Evolutionary conservation across 169 alveolate genomes (phyloP), one percentile per base, ranked within the genome.

Genomic region (Fabrea salina): DNA sequence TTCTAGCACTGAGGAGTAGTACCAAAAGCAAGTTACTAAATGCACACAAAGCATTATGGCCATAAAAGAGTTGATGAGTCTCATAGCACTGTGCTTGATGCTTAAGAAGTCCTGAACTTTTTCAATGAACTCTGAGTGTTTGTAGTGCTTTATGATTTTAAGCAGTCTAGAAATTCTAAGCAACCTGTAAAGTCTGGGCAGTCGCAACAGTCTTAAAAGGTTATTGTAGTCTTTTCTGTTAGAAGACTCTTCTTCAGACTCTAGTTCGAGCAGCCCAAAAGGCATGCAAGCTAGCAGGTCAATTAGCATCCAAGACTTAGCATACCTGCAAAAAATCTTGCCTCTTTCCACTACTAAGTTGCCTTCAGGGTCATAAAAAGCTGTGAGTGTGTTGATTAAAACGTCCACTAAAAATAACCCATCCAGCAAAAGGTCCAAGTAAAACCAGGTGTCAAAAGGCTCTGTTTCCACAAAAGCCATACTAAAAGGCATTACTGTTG

Each of bases 161-260:
- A 85, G 30, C 4, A 89, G n/a, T 57, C 87, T 80, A 0, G 88
- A 75, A 4, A 91, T 53, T 77, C 80, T 86, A 13, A 88, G 41
- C 16, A 91, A 57, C 25, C 88, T 75, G 58, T 86, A 91, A 3
- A 86, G 76, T 47, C 89, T 84, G 27, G 91, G 92, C 0, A 86
- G 66, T 22, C 88, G 59, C 13, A 78, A 49, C 11, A 86, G 43
- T 58, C 91, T 86, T 0, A 87, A 35, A 5, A 88, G 19, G 53
- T 86, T 86, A 22, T 74, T 74, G 37, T 50, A 47, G 44, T 44
- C 50, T n/a, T n/a, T 44, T 44, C 53, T 13, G 16, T 44, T 44
- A 44, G 53, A 44, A 44, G 8, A 8, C 16, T 13, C 16, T 44
- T 44, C 22, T 44, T 44, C 16, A 11, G 53, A 44, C 16, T 44